Percentiles rank a stretch among this genome's conserved stretches.
Evolutionary conservation across 441 rosid genomes (phyloP).

Genomic region (Brassica balearica): DNA sequence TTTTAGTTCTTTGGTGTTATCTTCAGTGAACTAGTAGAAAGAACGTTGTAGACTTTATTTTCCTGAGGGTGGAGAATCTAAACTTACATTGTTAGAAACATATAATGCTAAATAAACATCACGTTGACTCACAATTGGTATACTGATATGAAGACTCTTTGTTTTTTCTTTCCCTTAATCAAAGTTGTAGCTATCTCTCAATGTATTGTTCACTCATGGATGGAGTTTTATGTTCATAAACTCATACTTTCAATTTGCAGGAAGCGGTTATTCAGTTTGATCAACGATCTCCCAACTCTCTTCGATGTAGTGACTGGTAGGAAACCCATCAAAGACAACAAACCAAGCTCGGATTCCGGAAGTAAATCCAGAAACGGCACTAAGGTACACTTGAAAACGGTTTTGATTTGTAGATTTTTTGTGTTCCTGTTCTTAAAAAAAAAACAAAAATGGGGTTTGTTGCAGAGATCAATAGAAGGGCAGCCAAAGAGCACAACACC

Average conservation of each 20-base stretch:
- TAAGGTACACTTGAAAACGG: constrained; percentile 52
- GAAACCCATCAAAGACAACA: constrained; percentile 83
- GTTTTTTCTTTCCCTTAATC: too few species aligned
- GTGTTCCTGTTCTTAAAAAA: neutral
- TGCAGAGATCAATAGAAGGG: constrained; percentile 71
- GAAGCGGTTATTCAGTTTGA: constrained; percentile 85
- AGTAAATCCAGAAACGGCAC: constrained; percentile 73
- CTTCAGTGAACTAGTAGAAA: constrained; percentile 1
- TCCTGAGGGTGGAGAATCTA: neutral
- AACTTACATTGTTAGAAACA: neutral
- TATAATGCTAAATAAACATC: constrained; percentile 8
- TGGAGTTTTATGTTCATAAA: neutral
- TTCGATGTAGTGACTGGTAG: constrained; percentile 87
- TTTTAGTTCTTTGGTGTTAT: neutral
- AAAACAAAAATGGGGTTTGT: neutral
- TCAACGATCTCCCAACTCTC: constrained; percentile 86
- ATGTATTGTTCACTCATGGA: neutral
- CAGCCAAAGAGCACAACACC: constrained; percentile 55
- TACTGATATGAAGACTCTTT: too few species aligned
- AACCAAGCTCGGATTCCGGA: constrained; percentile 81
- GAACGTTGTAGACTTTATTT: neutral
- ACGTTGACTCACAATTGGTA: neutral
- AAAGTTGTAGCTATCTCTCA: constrained; percentile 1
- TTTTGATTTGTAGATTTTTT: neutral
- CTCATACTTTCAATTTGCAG: constrained; percentile 47